These are phyloP conservation scores for Backusella circina DNA, from an alignment of 192 early-diverging fungal genomes.

Conservation along the genomic window DNA sequence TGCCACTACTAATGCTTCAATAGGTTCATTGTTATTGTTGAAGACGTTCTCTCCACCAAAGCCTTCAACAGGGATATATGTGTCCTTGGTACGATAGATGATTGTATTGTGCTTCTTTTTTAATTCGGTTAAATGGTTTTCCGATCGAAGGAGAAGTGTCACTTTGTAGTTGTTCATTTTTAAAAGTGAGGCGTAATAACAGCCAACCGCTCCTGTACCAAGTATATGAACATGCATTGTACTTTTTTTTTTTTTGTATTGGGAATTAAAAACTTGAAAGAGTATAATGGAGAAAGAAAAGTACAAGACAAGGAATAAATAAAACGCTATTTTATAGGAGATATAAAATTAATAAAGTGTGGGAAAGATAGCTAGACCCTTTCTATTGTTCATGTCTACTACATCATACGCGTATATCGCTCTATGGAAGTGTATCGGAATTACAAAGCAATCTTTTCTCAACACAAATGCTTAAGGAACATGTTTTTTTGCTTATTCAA, in stretches of 20 bases:
- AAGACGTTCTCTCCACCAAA: background rate
- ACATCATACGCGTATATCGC: too few species aligned
- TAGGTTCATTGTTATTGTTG: slow-evolving; percentile 10
- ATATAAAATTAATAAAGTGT: background rate
- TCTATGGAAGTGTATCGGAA: too few species aligned
- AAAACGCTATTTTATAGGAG: background rate
- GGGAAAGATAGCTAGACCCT: background rate
- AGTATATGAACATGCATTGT: slow-evolving; percentile 53
- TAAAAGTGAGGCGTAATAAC: slow-evolving; percentile 56
- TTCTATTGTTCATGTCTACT: background rate
- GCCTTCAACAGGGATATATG: background rate
- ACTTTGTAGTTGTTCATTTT: slow-evolving; percentile 41
- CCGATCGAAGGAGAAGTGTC: slow-evolving; percentile 52
- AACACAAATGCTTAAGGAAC: too few species aligned
- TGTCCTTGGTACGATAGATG: background rate
- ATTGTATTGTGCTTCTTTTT: slow-evolving; percentile 8
- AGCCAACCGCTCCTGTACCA: slow-evolving; percentile 67
- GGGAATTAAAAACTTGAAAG: background rate
- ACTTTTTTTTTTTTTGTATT: background rate
- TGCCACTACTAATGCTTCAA: slow-evolving; percentile 47
- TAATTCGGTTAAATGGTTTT: slow-evolving; percentile 5
- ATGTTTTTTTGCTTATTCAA: too few species aligned
- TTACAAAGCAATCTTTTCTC: too few species aligned
- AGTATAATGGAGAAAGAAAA: background rate
- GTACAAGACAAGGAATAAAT: background rate